These are phyloP conservation scores for Eucalyptus camaldulensis DNA, from an alignment of 345 rosid species.

Conservation along the genomic window DNA sequence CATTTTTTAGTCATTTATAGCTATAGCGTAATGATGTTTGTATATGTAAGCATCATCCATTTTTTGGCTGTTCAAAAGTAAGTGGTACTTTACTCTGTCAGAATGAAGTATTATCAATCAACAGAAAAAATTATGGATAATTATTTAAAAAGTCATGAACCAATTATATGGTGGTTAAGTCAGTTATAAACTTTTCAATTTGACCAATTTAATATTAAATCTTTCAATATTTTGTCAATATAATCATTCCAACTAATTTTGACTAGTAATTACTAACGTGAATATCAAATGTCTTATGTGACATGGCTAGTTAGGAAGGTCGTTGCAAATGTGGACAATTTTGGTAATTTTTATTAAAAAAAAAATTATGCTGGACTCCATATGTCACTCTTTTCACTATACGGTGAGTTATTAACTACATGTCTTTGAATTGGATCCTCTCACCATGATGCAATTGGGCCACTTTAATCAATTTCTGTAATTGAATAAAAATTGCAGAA, in stretches of 20 bases:
- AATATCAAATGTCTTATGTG: accelerated
- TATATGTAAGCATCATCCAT: no score
- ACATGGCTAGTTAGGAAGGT: accelerated
- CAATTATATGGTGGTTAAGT: no score
- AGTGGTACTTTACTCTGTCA: no score
- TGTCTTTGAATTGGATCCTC: background rate
- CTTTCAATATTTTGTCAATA: no score
- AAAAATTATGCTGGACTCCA: background rate
- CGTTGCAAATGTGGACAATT: accelerated
- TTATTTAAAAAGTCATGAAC: no score
- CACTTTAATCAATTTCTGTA: background rate
- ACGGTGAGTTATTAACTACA: background rate
- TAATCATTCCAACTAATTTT: no score
- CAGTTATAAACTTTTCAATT: no score
- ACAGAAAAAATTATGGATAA: background rate
- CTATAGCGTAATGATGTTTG: background rate
- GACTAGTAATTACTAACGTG: accelerated
- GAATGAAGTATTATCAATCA: no score
- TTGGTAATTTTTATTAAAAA: no score
- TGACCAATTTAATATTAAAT: no score
- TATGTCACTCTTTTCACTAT: background rate
- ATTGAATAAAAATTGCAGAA: background rate
- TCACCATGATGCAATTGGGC: background rate
- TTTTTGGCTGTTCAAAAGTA: no score
- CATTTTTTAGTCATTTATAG: background rate